Percentiles rank a stretch among this genome's conserved stretches.
These are phyloP conservation scores for Kurtzmaniella fragi DNA, from an alignment of 805 yeast genomes.

Conservation along the genomic window DNA sequence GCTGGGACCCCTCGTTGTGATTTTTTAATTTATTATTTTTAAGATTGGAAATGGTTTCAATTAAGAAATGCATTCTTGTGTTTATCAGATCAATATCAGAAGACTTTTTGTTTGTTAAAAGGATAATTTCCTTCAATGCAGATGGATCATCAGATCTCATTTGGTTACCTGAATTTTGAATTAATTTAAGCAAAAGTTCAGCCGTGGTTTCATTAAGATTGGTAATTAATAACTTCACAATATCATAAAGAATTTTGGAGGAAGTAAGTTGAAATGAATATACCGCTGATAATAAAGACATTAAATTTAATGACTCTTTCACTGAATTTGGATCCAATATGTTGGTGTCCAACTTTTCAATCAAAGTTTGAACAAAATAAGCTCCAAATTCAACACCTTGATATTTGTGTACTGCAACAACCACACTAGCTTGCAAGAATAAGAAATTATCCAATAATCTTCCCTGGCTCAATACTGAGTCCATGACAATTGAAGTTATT, in stretches of 20 bases:
- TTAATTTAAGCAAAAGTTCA: slow-evolving; percentile 67
- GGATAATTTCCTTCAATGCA: slow-evolving; percentile 74
- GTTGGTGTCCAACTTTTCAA: slow-evolving; percentile 60
- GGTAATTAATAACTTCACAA: slow-evolving; percentile 50
- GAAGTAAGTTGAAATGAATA: slow-evolving; percentile 76
- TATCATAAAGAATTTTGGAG: slow-evolving; percentile 70
- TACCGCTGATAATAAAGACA: slow-evolving; percentile 70
- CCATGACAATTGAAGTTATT: slow-evolving; percentile 57
- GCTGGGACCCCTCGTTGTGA: slow-evolving; percentile 47
- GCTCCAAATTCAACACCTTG: slow-evolving; percentile 94
- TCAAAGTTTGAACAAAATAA: slow-evolving; percentile 66
- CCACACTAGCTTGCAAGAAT: slow-evolving; percentile 70
- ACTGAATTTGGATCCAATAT: slow-evolving; percentile 19
- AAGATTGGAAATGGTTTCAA: slow-evolving; percentile 80
- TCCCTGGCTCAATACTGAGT: slow-evolving; percentile 58
- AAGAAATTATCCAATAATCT: slow-evolving; percentile 74
- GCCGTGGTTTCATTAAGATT: slow-evolving; percentile 67
- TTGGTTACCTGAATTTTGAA: slow-evolving; percentile 75
- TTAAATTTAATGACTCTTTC: slow-evolving; percentile 56
- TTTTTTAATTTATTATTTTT: slow-evolving; percentile 76
- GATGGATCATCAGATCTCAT: slow-evolving; percentile 87
- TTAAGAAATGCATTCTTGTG: slow-evolving; percentile 72
- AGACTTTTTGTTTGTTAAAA: slow-evolving; percentile 47
- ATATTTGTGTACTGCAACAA: slow-evolving; percentile 66
- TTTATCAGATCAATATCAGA: slow-evolving; percentile 29